Base-by-base conservation (phyloP, 169 alveolate species). In the Plasmodium reichenowi region DNA sequence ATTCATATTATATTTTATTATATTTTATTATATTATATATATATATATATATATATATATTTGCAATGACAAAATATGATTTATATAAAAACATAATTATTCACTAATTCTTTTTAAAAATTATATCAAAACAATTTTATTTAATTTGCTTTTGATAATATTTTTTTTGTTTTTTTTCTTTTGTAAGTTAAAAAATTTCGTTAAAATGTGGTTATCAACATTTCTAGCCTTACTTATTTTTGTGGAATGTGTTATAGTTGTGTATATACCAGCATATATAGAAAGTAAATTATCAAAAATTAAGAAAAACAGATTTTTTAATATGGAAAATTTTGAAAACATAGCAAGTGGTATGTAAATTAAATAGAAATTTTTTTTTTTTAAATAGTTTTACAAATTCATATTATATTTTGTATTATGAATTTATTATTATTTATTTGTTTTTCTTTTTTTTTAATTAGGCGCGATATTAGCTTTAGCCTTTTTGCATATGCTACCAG, bases 401-500 rank as follows among this genome's bases (percentile, higher is more conserved):
- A 64, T 24, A 64, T 26, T 32, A 32, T 32, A 32, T 32, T 32
- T 32, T 32, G 45, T 32, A 32, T 6, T 1, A 32, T 32, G 45
- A 32, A 32, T 32, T 32, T 32, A 32, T 32, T 32, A 32, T 32
- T 5, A 32, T 32, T 32, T 32, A 32, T 32, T 32, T 32, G 0
- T 32, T 32, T 32, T 32, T 32, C 45, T n/a, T 74, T 60, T 24
- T 74, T 74, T 59, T 29, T 50, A 64, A 52, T 58, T 76, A 76
- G 89, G 89, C n/a, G 89, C 89, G 63, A 76, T 76, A 52, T 45
- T 76, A 58, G 76, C 89, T 43, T 76, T 76, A 76, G 89, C 89
- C 67, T 63, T 76, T 68, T 64, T 76, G 32, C 89, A 76, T 66
- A 76, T 76, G 89, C 32, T 76, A 64, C 89, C 89, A 32, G 89